phyloP scores from a whole-genome alignment of 345 rosid species.

The Eucalyptus viminalis region DNA sequence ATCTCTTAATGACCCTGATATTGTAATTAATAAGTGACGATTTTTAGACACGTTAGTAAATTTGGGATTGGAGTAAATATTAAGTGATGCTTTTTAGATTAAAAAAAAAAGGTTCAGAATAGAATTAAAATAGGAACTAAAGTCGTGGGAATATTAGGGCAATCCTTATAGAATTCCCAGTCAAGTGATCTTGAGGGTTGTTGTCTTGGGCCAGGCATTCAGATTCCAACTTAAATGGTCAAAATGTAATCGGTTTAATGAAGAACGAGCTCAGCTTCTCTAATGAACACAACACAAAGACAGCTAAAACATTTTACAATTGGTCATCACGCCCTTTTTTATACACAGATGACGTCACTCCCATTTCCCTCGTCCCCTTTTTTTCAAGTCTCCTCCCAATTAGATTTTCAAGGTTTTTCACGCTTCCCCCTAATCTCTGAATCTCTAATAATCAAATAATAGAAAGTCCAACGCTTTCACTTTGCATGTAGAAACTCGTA shows the following conservation, averaged over 20 bases:
- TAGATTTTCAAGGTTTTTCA: background rate
- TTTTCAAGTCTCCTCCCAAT: background rate
- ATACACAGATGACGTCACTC: background rate
- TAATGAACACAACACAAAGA: background rate
- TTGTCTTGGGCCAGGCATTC: background rate
- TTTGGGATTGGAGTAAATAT: background rate
- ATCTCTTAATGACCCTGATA: background rate
- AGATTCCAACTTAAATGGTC: background rate
- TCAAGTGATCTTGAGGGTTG: background rate
- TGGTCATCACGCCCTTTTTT: background rate
- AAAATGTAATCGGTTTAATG: background rate
- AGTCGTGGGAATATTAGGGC: background rate
- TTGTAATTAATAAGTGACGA: background rate
- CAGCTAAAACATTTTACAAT: background rate
- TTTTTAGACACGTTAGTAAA: background rate
- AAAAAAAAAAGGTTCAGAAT: background rate
- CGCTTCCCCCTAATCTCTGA: background rate
- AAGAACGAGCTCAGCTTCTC: background rate
- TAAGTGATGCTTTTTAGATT: too few species aligned
- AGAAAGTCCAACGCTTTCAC: background rate
- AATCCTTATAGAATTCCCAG: background rate
- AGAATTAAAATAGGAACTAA: background rate
- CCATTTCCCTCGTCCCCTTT: background rate
- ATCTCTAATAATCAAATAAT: background rate
- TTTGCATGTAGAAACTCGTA: background rate